Base-by-base conservation (phyloP, 2,329 filamentous ascomycete genomes). In the Periconia sp. region DNA sequence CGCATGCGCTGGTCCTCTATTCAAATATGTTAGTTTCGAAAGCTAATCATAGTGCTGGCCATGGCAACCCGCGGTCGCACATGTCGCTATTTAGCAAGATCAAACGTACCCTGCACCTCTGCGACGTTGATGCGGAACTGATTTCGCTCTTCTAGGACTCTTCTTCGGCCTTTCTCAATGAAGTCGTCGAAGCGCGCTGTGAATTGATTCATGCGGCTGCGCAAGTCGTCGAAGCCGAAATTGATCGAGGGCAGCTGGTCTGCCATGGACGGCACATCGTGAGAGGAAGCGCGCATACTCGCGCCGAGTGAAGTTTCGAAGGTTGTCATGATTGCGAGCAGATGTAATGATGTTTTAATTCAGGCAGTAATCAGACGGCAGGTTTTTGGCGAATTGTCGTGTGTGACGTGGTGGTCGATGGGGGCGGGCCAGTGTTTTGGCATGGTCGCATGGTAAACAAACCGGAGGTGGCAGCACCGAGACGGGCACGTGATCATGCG, bases 191-290 rank as follows among this genome's bases (percentile, higher is more conserved):
- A 99, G 58, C 84, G 87, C 7, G 84, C 81, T 0, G 88, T 96
- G 69, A 99, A 99, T 52, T 88, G 89, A 40, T 86, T 82, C 94
- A 99, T 97, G 72, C 91, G 88, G 63, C 92, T 90, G 72, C 92
- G 92, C 65, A 99, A 74, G 57, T 96, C 90, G 60, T 97, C 92
- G 70, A 97, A 97, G 45, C 91, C 91, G 70, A 99, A 97, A 72
- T 96, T 91, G 70, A 95, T 88, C 67, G 81, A 89, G 24, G 94
- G 94, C 7, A 99, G 83, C 36, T 84, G 83, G 67, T 91, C 87
- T 29, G 85, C 86, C 74, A 89, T 83, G 5, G 85, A 88, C 11
- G 84, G 81, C 29, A 78, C 82, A 33, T 77, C 74, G 28, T 83
- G 77, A 24, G 80, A 77, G 50, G 82, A 73, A 12, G 82, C 80